These are phyloP conservation scores for Pseudogymnoascus sp. DNA, from an alignment of 2,329 filamentous ascomycete genomes.

Conservation along the genomic window DNA sequence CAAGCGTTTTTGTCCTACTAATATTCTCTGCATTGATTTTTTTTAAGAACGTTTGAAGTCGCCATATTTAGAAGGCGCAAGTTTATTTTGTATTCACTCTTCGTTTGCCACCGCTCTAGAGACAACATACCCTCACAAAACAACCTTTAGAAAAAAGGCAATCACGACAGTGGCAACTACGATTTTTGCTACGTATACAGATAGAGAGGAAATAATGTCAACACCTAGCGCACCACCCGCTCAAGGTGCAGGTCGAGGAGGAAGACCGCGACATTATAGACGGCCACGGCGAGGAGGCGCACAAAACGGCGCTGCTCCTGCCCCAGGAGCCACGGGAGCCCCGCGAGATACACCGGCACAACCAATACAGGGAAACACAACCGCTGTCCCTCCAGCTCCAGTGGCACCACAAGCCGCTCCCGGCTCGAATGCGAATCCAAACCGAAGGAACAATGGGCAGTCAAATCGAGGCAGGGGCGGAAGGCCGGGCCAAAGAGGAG, in stretches of 20 bases:
- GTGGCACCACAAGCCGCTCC: background rate
- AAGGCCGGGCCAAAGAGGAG: background rate
- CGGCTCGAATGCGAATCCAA: background rate
- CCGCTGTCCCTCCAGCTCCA: background rate
- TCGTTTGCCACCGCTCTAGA: background rate
- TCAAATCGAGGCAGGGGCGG: background rate
- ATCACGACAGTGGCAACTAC: background rate
- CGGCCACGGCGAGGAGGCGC: background rate
- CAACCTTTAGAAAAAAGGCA: background rate
- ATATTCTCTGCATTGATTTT: constrained; percentile 7
- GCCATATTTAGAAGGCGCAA: constrained; percentile 2
- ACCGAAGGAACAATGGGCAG: constrained; percentile 2
- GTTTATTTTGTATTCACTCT: background rate
- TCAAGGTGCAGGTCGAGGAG: background rate
- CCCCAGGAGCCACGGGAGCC: background rate
- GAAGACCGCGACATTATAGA: constrained; percentile 2
- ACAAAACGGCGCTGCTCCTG: background rate
- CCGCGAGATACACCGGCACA: background rate
- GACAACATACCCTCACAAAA: background rate
- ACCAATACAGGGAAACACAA: background rate
- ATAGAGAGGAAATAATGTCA: background rate
- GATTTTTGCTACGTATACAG: background rate
- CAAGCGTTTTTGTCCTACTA: background rate
- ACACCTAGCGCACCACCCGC: background rate
- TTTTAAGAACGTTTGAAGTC: background rate